Percentiles rank a stretch among this genome's conserved stretches.
Conservation (phyloP, 148 eudicot genomes). For the Vaccinium darrowii region DNA sequence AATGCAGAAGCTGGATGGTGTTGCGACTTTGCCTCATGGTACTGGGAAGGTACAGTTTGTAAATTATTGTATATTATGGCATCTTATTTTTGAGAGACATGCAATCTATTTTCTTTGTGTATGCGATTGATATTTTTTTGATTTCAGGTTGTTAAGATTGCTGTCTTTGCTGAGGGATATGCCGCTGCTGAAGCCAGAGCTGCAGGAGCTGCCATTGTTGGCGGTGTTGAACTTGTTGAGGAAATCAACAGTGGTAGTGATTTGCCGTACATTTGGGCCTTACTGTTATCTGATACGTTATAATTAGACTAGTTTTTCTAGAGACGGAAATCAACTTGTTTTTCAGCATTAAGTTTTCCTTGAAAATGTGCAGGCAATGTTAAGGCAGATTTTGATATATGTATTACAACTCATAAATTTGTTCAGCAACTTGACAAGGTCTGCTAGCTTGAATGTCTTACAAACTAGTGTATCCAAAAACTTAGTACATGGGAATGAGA, state of each 20-base stretch:
- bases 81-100: not conserved
- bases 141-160: conserved; percentile 64
- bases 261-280: not conserved
- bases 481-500: not conserved
- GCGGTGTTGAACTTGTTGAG: conserved; percentile 78
- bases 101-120: not conserved
- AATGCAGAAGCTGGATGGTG: conserved; percentile 80
- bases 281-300: not conserved
- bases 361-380: conserved; percentile 41
- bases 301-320: not conserved
- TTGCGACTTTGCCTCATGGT: conserved; percentile 84
- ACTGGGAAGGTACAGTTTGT: conserved; percentile 68
- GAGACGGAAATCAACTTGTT: not conserved
- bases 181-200: conserved; percentile 95
- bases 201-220: conserved; percentile 95
- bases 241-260: conserved; percentile 56
- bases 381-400: conserved; percentile 83
- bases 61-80: not conserved
- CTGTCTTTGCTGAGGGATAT: conserved; percentile 95
- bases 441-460: conserved; percentile 21
- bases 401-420: conserved; percentile 82
- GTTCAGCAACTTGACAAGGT: conserved; percentile 76
- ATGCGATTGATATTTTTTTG: not conserved
- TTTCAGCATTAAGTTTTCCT: not conserved
- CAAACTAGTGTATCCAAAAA: not conserved